Evolutionary conservation across 495 filamentous ascomycete genomes (phyloP), one percentile per base, ranked within the genome.

Genomic region (Neurospora sp.): DNA sequence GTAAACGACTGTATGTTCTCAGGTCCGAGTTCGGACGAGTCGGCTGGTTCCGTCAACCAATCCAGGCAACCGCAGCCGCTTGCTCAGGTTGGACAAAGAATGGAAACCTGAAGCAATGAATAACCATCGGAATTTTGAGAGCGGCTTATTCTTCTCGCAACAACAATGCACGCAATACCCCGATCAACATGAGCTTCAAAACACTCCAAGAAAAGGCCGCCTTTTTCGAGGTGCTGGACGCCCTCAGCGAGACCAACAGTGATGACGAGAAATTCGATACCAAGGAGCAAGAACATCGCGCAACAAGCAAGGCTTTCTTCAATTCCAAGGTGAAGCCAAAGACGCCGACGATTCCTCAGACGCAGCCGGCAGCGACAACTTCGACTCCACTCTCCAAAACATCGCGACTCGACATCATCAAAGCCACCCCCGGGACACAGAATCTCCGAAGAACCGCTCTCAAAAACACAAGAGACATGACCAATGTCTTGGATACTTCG

Each of bases 181-280:
- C 48, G 20, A 59, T 7, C 53, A 66, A 71, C 8, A 79, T 80
- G 78, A 69, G 44, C 18, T 71, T 71, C 12, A 72, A 42, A 16
- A 66, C 76, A 11, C 66, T 79, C 12, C 27, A 70, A 10, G 79
- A 79, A 41, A 81, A 81, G 59, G 22, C 71, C 18, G 73, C 76
- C 10, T 80, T 80, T 59, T 81, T 81, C 35, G 69, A 75, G 9
- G 59, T 68, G 18, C 44, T 81, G n/a, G 76, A 80, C 42, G 74
- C 75, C 1, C 74, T 81, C 5, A 35, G 14, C 14, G 74, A 76
- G 53, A n/a, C 66, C 37, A 22, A 73, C 16, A 69, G 68, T 48
- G 75, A 76, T 39, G 77, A 80, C 35, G 75, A 79, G 20, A n/a
- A 69, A 3, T n/a, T 79, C 4, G 71, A 74, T 38, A 40, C 72